phyloP scores from a whole-genome alignment of 495 filamentous ascomycete species.

The Penicillium ochrochloron region DNA sequence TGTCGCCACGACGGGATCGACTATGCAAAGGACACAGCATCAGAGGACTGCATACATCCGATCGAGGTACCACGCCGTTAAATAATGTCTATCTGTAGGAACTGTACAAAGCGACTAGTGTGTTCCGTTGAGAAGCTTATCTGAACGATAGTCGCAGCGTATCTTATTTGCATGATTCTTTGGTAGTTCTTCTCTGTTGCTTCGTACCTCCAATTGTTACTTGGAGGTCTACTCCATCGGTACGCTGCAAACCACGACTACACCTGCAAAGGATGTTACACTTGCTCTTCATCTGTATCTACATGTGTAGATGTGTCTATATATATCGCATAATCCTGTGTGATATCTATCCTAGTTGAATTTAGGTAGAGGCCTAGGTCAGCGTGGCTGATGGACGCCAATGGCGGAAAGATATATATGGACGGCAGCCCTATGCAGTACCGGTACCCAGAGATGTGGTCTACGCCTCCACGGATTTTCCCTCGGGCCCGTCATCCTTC shows the following conservation, averaged over 20 bases:
- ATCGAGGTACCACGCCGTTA: background rate
- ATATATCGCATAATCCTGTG: too few relatives aligned
- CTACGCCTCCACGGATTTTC: background rate
- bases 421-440: background rate
- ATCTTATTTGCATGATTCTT: too few relatives aligned
- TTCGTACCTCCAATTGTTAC: too few relatives aligned
- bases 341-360: too few relatives aligned
- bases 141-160: background rate
- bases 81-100: background rate
- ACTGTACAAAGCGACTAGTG: background rate
- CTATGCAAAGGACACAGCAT: background rate
- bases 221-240: too few relatives aligned
- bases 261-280: too few relatives aligned
- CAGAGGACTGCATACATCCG: background rate
- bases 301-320: too few relatives aligned
- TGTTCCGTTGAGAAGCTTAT: background rate
- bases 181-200: too few relatives aligned
- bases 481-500: background rate
- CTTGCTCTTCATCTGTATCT: too few relatives aligned
- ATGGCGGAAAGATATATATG: background rate
- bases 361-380: too few relatives aligned
- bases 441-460: background rate
- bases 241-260: too few relatives aligned
- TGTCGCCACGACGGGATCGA: background rate
- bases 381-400: too few relatives aligned